Evolutionary conservation across 129 eudicot genomes (phyloP), one percentile per base, ranked within the genome.

Genomic region (Flaveria trinervia): DNA sequence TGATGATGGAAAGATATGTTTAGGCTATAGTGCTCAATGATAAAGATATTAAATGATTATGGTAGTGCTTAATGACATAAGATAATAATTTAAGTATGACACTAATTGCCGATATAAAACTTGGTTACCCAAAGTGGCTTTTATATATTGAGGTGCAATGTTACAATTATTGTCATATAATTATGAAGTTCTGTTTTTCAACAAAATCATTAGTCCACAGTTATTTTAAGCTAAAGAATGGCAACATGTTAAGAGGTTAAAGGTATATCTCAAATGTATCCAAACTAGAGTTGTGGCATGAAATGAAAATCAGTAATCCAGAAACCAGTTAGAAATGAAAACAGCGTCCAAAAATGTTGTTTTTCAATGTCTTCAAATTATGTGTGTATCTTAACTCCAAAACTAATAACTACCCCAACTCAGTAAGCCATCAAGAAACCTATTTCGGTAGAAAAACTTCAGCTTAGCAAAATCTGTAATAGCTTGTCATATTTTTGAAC

Each of bases 231-330:
- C 70, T 11, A 25, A 15, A 74, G 25, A 33, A 45, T 65, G 13
- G 14, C 17, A 75, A 62, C 71, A 46, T 45, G 45, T 44, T 36
- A 51, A n/a, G 39, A 49, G 10, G 33, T 72, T 20, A 30, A 52
- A 28, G 65, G 9, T 66, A 65, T 25, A 65, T 65, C 62, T 51
- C 52, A 55, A 36, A 73, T 43, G 77, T 9, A 73, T 18, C 62
- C 62, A 73, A 23, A 76, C 65, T 50, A 15, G 23, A 76, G 67
- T 72, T 55, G 65, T 54, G 68, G 18, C 46, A 68, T 56, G 52
- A 70, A 56, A 68, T 68, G 57, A 48, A 68, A 77, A 70, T 7
- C 61, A 56, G 75, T 48, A 68, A 77, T 77, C 81, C 11, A 54
- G 66, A 77, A 65, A 44, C 46, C 41, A 15, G 60, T 52, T 33